Percentiles rank a stretch among this genome's conserved stretches.
Evolutionary conservation across 768 basidiomycete species (phyloP).

Genomic region (Galerina marginata): DNA sequence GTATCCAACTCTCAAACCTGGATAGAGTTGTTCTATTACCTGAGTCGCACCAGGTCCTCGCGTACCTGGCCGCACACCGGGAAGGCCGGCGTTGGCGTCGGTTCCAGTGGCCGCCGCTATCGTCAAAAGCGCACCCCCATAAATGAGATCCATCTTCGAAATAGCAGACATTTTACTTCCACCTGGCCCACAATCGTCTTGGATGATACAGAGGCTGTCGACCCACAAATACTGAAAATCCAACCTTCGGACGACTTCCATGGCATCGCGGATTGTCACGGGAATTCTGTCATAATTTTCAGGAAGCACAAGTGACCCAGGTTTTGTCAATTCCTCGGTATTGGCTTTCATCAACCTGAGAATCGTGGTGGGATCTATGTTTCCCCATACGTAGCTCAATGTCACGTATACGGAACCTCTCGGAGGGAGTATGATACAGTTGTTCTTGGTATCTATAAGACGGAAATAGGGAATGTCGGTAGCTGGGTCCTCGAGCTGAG

Average conservation of each 20-base stretch:
- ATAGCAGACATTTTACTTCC: slow-evolving; percentile 11
- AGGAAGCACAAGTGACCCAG: slow-evolving; percentile 6
- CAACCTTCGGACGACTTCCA: slow-evolving; percentile 4
- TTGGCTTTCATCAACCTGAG: slow-evolving; percentile 6
- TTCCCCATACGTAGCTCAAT: slow-evolving; percentile 21
- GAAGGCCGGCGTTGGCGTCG: slow-evolving; percentile 16
- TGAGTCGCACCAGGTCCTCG: background rate
- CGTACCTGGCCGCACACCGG: slow-evolving; percentile 6
- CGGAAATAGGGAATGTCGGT: slow-evolving; percentile 8
- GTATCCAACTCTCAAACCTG: slow-evolving; percentile 11
- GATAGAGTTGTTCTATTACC: slow-evolving; percentile 7
- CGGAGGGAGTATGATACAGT: slow-evolving; percentile 13
- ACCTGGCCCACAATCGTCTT: slow-evolving; percentile 3
- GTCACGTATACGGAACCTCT: slow-evolving; percentile 3
- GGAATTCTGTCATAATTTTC: slow-evolving; percentile 8
- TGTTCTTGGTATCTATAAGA: slow-evolving; percentile 15
- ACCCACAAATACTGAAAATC: slow-evolving; percentile 12
- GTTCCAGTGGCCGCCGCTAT: slow-evolving; percentile 9
- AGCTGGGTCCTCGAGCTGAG: background rate
- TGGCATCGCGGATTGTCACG: slow-evolving; percentile 13
- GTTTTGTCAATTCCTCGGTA: background rate
- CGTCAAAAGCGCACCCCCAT: background rate
- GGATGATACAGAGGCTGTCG: slow-evolving; percentile 14
- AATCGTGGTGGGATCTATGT: slow-evolving; percentile 2
- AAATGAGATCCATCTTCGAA: slow-evolving; percentile 16